These are phyloP conservation scores for Russula abietina DNA, from an alignment of 768 basidiomycete genomes.

Conservation along the genomic window DNA sequence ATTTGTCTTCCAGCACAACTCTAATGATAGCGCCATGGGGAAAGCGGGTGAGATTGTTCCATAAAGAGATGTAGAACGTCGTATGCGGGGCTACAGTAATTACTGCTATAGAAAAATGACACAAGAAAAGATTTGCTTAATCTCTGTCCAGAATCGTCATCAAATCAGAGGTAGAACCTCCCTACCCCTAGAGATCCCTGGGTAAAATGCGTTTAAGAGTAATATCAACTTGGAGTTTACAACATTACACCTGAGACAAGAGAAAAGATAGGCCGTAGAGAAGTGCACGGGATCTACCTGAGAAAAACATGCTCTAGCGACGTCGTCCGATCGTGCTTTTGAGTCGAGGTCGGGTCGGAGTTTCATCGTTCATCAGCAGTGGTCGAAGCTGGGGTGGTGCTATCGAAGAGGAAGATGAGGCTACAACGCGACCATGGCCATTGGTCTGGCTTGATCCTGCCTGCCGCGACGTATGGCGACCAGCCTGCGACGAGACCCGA, in stretches of 20 bases:
- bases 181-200: not conserved
- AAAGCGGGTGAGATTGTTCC: not conserved
- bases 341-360: slow-evolving; percentile 56
- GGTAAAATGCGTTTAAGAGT: slow-evolving; percentile 6
- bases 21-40: no score
- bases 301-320: slow-evolving; percentile 35
- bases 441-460: slow-evolving; percentile 15
- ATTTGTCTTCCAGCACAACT: not conserved
- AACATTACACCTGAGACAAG: not conserved
- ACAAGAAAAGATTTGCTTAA: slow-evolving; percentile 6
- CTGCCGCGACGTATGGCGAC: slow-evolving; percentile 8
- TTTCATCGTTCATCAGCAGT: slow-evolving; percentile 43
- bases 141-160: not conserved
- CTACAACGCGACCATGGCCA: slow-evolving; percentile 9
- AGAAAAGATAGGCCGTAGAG: not conserved
- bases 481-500: not conserved
- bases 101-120: slow-evolving; percentile 8
- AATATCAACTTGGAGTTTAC: slow-evolving; percentile 11
- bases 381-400: slow-evolving; percentile 34
- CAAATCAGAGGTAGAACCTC: not conserved
- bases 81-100: not conserved
- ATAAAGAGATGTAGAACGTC: slow-evolving; percentile 6
- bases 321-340: slow-evolving; percentile 40
- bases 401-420: slow-evolving; percentile 26
- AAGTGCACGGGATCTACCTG: not conserved